Evolutionary conservation across 345 rosid genomes (phyloP), one percentile per base, ranked within the genome.

Genomic region (Iberis pinnata): DNA sequence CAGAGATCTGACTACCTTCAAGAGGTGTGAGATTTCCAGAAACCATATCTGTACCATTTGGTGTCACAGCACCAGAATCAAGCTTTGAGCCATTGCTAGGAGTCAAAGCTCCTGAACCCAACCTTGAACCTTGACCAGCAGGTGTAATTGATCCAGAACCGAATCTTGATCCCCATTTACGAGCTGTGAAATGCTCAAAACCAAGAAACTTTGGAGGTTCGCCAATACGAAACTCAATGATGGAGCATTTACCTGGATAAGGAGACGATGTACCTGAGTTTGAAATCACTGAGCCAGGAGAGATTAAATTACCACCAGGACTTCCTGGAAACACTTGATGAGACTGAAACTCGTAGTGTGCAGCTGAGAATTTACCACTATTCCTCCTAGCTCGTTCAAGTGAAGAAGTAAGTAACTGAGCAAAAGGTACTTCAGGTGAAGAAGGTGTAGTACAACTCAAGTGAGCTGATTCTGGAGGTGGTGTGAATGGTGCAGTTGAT

Each of bases 371-470:
- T 73, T 89, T 88, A 3, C 71, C 74, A 15, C 76, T 59, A 39
- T 64, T 61, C 67, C 79, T 87, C 19, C 83, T 43, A 51, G 93
- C 81, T 16, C 77, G 76, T 56, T 73, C 83, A 16, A 58, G 53
- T 5, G 92, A 80, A 43, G 98, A 88, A 11, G 93, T 71, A 45
- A 92, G 77, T 58, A 87, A 63, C 74, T 70, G 98, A 51, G 98
- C 98, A 73, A 85, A 92, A 6, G 98, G 98, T 17, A 92, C 97
- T 74, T 88, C 97, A 2, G 97, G 98, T 1, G 98, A 92, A 56
- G 98, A 88, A 39, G 98, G 97, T 11, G 61, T 57, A 1, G 36
- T 24, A 1, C n/a, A n/a, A n/a, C n/a, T n/a, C n/a, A n/a, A n/a
- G n/a, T n/a, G n/a, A n/a, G n/a, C n/a, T n/a, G 86, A 85, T 56